Conservation (phyloP, 2,329 filamentous ascomycete genomes). For the Escovopsis sp. region DNA sequence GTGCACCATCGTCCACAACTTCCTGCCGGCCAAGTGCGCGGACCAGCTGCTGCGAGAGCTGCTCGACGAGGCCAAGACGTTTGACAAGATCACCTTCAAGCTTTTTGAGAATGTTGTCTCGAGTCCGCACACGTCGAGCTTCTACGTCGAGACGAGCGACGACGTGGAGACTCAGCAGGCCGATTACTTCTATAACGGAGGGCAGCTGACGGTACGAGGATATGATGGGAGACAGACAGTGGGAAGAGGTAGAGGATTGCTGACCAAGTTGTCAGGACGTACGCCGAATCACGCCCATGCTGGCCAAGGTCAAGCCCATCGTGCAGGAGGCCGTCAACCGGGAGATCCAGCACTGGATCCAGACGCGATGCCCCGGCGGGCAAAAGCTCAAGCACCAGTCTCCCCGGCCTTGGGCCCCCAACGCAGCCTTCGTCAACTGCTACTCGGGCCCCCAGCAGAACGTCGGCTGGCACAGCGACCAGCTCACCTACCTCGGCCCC, state of each 20-base stretch:
- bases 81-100: conserved; percentile 60
- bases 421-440: conserved; percentile 89
- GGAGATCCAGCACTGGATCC: conserved; percentile 59
- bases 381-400: conserved; percentile 68
- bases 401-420: conserved; percentile 59
- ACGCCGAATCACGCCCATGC: conserved; percentile 57
- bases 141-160: conserved; percentile 64
- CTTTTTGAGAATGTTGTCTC: conserved; percentile 78
- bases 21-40: conserved; percentile 57
- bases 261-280: conserved; percentile 40
- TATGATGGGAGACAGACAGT: background rate
- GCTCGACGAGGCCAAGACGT: conserved; percentile 55
- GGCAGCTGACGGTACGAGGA: conserved; percentile 41
- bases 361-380: conserved; percentile 48
- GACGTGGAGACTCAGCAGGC: conserved; percentile 56
- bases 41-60: conserved; percentile 62
- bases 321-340: conserved; percentile 65
- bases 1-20: conserved; percentile 86
- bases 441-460: conserved; percentile 69
- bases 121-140: conserved; percentile 68
- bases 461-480: conserved; percentile 86
- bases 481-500: conserved; percentile 84
- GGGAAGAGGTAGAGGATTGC: too few species aligned
- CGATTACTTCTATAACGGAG: conserved; percentile 78
- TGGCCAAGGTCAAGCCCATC: conserved; percentile 50